Evolutionary conservation across 2,329 filamentous ascomycete genomes (phyloP).

Genomic region (Dryadomyces quercus-mongolicae): DNA sequence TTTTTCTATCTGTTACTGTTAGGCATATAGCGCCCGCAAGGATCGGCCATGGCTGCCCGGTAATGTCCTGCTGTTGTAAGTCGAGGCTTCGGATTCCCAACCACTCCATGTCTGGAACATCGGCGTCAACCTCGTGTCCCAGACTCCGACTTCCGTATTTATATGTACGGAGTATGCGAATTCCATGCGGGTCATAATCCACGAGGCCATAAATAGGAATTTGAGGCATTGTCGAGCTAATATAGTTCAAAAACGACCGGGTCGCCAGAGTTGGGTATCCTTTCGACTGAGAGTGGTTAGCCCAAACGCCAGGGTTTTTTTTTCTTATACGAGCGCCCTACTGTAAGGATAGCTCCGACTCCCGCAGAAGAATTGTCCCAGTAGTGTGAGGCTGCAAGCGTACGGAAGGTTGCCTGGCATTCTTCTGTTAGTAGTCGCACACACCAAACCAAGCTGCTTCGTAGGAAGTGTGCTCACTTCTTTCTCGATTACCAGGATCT

Average conservation of each 20-base stretch:
- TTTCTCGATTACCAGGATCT: slow-evolving; percentile 69
- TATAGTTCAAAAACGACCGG: slow-evolving; percentile 45
- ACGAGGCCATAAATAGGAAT: slow-evolving; percentile 52
- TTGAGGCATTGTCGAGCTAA: slow-evolving; percentile 33
- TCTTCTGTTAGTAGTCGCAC: neutral
- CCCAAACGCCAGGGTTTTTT: neutral
- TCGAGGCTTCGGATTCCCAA: slow-evolving; percentile 38
- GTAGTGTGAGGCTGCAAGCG: slow-evolving; percentile 44
- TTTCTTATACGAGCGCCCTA: slow-evolving; percentile 18
- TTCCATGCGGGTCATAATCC: slow-evolving; percentile 67
- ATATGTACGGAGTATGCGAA: slow-evolving; percentile 64
- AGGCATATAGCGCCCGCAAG: slow-evolving; percentile 25
- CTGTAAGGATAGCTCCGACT: slow-evolving; percentile 57
- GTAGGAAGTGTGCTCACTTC: slow-evolving; percentile 37
- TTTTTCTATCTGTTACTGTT: slow-evolving; percentile 42
- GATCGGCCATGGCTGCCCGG: slow-evolving; percentile 9
- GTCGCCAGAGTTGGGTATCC: slow-evolving; percentile 71
- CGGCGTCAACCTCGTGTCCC: slow-evolving; percentile 42
- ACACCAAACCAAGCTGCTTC: too few species aligned
- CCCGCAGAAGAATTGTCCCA: slow-evolving; percentile 36
- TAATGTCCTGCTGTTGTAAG: neutral
- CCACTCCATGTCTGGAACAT: slow-evolving; percentile 45
- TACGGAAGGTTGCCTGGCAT: slow-evolving; percentile 59
- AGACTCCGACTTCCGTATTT: slow-evolving; percentile 54
- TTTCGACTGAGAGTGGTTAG: slow-evolving; percentile 45